Evolutionary conservation across 164 flowering plant species (phyloP), one percentile per base, ranked within the genome.

Genomic region (Santalum album): DNA sequence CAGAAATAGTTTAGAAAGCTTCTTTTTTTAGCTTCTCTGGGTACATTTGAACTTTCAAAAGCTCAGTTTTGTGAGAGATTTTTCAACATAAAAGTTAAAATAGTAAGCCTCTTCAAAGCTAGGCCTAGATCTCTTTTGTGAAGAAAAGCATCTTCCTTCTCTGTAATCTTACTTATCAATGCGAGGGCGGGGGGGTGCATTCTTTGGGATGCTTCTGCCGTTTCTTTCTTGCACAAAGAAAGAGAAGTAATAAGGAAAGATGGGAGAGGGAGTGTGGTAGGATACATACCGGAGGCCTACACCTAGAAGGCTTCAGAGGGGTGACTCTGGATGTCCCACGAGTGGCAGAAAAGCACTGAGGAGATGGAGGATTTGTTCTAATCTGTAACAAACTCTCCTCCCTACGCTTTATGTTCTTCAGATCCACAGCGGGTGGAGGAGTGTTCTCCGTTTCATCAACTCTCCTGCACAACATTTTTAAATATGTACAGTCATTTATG

Each of bases 321-420:
- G 78, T 52, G 7, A 58, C 34, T 46, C 64, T 70, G 15, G 38
- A 25, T 0, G 64, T 60, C 5, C 54, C 69, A 7, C 61, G 76
- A 26, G 60, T 53, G 21, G 72, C 76, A 3, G 87, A 80, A 55
- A 87, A 84, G 59, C 85, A 75, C 49, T 84, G 96, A 14, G 91
- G 96, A 46, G 91, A 65, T 4, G 91, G 96, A 55, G 96, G 96
- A 51, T 60, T 67, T 3, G 79, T 78, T 40, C 89, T 57, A 43
- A 84, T 78, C 46, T 71, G 83, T 61, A 72, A 29, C 54, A 68
- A 16, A 20, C 50, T 69, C 53, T 75, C 76, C 25, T 61, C 73
- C n/a, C 59, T 69, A 51, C 53, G 61, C 65, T 45, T 68, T 17
- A 65, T 42, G 53, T 57, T 65, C 65, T 77, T 76, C 70, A 75